A percentile compares a stretch with the other conserved stretches of the same genome.
These are phyloP conservation scores for Paramecium primaurelia DNA, from an alignment of 73 alveolate genomes.

Conservation along the genomic window DNA sequence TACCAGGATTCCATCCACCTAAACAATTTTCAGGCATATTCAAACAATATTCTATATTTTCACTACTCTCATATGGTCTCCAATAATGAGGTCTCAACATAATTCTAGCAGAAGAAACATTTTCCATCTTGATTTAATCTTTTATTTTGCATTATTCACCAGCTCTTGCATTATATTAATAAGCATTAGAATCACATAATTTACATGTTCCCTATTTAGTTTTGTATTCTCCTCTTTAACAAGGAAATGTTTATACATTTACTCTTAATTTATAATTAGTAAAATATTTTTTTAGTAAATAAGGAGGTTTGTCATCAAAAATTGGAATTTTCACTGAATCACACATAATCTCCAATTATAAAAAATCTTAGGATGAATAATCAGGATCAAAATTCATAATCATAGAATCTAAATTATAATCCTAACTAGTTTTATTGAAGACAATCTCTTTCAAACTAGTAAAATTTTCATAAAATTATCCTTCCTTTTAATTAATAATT, in stretches of 20 bases:
- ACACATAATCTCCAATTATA: background rate
- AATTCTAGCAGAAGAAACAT: background rate
- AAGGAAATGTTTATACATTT: background rate
- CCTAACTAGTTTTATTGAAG: background rate
- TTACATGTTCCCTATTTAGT: background rate
- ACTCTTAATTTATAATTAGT: background rate
- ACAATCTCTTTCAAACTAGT: background rate
- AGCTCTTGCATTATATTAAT: background rate
- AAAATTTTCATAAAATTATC: background rate
- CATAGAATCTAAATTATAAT: background rate
- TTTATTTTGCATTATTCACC: background rate
- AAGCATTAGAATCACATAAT: background rate
- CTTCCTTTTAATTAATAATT: background rate
- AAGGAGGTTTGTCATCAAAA: background rate
- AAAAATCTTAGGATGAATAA: background rate
- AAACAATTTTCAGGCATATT: background rate
- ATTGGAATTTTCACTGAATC: background rate
- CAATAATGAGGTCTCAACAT: background rate
- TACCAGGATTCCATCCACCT: constrained; percentile 51
- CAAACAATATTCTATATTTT: background rate
- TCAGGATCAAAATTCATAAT: background rate
- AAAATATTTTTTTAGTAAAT: background rate
- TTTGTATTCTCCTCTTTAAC: background rate
- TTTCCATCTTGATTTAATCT: background rate
- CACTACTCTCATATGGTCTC: constrained; percentile 35